Evolutionary conservation across 176 grass and related monocot genomes (phyloP).

Genomic region (Aegilops sharonensis): DNA sequence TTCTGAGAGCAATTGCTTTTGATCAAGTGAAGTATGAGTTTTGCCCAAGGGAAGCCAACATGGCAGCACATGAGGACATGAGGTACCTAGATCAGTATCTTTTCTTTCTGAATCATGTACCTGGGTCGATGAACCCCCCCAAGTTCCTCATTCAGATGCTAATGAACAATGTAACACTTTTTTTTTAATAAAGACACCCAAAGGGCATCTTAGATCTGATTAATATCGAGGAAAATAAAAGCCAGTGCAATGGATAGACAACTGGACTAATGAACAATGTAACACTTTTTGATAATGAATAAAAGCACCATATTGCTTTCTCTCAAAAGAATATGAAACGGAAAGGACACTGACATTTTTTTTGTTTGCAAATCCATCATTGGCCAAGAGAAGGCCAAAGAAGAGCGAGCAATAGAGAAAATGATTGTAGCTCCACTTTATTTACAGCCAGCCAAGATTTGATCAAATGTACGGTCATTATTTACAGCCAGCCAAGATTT

Average conservation of each 20-base stretch:
- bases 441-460: slow-evolving; percentile 8
- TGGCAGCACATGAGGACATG: too few species aligned
- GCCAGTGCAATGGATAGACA: too few species aligned
- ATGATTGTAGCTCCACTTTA: background rate
- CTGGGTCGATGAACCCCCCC: background rate
- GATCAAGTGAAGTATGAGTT: too few species aligned
- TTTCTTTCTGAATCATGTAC: background rate
- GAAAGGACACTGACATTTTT: background rate
- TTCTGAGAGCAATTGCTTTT: too few species aligned
- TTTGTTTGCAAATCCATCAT: background rate
- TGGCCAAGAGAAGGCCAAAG: background rate
- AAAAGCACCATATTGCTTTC: background rate
- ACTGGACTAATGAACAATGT: background rate
- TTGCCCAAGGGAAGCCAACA: too few species aligned
- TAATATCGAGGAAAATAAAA: too few species aligned
- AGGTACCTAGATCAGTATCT: too few species aligned
- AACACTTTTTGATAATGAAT: background rate
- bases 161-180: too few species aligned
- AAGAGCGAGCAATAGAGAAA: background rate
- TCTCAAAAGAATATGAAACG: background rate
- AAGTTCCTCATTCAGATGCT: too few species aligned
- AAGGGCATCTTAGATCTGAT: too few species aligned
- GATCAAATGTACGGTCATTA: slow-evolving; percentile 5
- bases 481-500: background rate
- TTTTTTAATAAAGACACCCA: too few species aligned